Conservation (phyloP, 1,284 basidiomycete species). For the Trametes versicolor region DNA sequence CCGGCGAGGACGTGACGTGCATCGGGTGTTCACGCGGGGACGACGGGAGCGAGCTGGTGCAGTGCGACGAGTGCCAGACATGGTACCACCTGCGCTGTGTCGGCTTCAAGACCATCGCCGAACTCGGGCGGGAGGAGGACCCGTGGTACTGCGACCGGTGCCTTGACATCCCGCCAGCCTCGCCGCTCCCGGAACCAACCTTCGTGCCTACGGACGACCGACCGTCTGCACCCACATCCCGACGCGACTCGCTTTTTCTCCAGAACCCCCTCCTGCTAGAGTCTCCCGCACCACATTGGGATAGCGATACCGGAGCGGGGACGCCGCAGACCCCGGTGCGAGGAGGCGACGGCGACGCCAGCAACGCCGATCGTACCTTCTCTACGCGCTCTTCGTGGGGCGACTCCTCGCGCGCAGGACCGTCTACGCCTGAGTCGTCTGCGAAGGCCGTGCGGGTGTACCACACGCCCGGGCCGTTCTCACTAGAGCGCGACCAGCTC, state of each 20-base stretch:
- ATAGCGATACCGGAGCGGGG: conserved; percentile 36
- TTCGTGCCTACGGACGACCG: conserved; percentile 70
- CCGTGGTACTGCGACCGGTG: conserved; percentile 77
- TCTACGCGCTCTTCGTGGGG: conserved; percentile 59
- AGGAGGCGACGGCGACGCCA: conserved; percentile 31
- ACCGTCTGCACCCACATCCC: conserved; percentile 37
- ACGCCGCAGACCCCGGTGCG: conserved; percentile 58
- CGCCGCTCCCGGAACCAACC: conserved; percentile 61
- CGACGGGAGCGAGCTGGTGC: conserved; percentile 76
- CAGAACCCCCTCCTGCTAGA: conserved; percentile 58
- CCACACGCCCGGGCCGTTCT: conserved; percentile 47
- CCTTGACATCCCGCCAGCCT: conserved; percentile 47
- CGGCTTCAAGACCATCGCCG: conserved; percentile 65
- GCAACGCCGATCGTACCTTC: conserved; percentile 38
- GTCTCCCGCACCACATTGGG: conserved; percentile 60
- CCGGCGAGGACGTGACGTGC: conserved; percentile 63
- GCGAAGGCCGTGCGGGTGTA: conserved; percentile 57
- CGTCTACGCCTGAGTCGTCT: conserved; percentile 59
- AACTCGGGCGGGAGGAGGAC: conserved; percentile 79
- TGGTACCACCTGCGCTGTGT: conserved; percentile 85
- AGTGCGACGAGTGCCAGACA: conserved; percentile 76
- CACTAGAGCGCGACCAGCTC: conserved; percentile 47
- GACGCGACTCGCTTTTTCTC: conserved; percentile 64
- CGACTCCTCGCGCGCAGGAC: conserved; percentile 52
- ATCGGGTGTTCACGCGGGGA: conserved; percentile 68